These are phyloP conservation scores for Trebouxia sp. DNA, from an alignment of 139 green algal genomes.

Conservation along the genomic window DNA sequence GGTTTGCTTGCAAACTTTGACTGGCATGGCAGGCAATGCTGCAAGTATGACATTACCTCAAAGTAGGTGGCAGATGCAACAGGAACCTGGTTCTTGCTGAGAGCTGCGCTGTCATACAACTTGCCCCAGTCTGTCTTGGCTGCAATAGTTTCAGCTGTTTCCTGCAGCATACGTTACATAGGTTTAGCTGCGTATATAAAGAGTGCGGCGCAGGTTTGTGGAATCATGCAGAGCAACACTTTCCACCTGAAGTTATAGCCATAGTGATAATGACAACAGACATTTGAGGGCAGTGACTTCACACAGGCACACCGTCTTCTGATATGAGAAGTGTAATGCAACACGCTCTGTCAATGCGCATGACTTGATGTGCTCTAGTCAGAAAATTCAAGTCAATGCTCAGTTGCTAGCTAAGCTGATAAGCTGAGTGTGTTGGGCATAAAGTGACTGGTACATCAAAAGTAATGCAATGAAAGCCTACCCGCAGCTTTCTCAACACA, in stretches of 20 bases:
- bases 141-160: slow-evolving; percentile 75
- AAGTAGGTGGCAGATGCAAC: slow-evolving; percentile 77
- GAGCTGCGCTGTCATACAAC: slow-evolving; percentile 76
- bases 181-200: background rate
- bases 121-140: slow-evolving; percentile 73
- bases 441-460: no score
- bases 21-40: no score
- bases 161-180: slow-evolving; percentile 31
- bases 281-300: background rate
- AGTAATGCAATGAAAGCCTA: background rate
- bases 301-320: background rate
- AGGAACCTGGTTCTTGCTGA: slow-evolving; percentile 67
- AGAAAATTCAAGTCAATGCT: no score
- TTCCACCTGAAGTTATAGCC: background rate
- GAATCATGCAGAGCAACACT: background rate
- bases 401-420: no score
- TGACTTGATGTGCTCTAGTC: no score
- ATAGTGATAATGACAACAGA: background rate
- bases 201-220: background rate
- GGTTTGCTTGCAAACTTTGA: no score
- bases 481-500: slow-evolving; percentile 69
- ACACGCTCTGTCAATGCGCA: background rate
- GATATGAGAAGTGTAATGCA: background rate
- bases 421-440: no score
- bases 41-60: slow-evolving; percentile 63